Base-by-base conservation (phyloP, 495 filamentous ascomycete genomes). In the Stereocaulon alpinum region DNA sequence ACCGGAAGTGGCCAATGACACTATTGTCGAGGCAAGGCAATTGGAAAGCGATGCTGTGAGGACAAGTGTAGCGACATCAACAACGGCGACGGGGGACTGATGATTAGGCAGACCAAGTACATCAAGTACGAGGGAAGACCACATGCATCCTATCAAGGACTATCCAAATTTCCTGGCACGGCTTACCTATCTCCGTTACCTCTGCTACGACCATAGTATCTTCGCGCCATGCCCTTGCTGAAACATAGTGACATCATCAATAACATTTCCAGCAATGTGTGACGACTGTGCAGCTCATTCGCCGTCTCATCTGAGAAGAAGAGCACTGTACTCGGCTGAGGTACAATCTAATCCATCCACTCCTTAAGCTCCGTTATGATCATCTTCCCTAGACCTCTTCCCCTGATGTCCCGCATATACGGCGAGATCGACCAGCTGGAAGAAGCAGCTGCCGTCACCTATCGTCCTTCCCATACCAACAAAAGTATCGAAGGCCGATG, bases 371-470 rank as follows among this genome's bases (percentile, higher is more conserved):
- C 60, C 62, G 71, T 73, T 67, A 80, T 63, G 37, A 82, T 68
- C 9, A 67, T 65, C 40, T 77, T 74, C 4, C 73, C 80, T 0
- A 83, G 64, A 6, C 79, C 79, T 44, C 73, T 73, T 24, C 30
- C 73, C 68, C 62, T 78, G 77, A 59, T 81, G 75, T 5, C 60
- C 69, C 2, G 78, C 74, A 24, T 75, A 64, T 12, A 80, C 74
- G 1, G 73, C 75, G 68, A 82, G 76, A 65, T 82, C 80, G n/a
- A 73, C 72, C 54, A 82, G 67, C 12, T 75, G 70, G 57, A 78
- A 80, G 58, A 78, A 79, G 70, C 76, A 78, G n/a, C 70, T 75
- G 11, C 78, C 77, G 64, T 82, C 80, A 24, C 76, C 73, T 55
- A 79, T 70, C 5, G 81, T 69, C 22, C 79, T 73, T 57, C 76